Base-by-base conservation (phyloP, 495 filamentous ascomycete genomes). In the Podospora anserina region DNA sequence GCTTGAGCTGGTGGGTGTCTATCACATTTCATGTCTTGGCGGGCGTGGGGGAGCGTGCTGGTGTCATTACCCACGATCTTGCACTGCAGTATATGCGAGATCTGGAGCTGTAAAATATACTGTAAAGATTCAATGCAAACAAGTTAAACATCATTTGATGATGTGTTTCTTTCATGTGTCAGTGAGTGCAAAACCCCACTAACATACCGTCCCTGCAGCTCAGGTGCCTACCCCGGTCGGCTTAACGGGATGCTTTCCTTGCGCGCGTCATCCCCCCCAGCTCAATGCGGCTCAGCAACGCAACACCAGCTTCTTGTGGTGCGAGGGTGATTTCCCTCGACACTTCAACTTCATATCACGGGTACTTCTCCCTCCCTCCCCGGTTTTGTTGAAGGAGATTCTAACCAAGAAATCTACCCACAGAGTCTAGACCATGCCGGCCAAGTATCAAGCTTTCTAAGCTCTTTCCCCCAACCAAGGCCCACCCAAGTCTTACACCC, bases 21-120 rank as follows among this genome's bases (percentile, higher is more conserved):
- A 11, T 63, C 18, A 19, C 30, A 49, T 28, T 63, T 63, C 39
- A 63, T 63, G n/a, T 63, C 61, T 63, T 63, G 61, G 61, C 30
- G 61, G 6, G 59, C 23, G 39, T 61, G 56, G 34, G 16, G 20
- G 18, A 20, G 55, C 55, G 18, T 26, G 23, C 23, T 20, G 55
- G 18, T 26, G 55, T 19, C 55, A 26, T 9, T 23, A 26, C 23
- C 23, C 55, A 58, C n/a, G 26, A 39, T 56, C 60, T 61, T 26
- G 61, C 32, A 67, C 30, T 70, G 60, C 61, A 55, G 49, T 39
- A 65, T 65, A 26, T 61, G 61, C 49, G 61, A 70, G 63, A 65
- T 65, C 28, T 63, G 57, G 61, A 57, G 49, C 62, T 72, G 71
- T 72, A 72, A 67, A 68, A 49, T 72, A 66, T 62, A 63, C 23